A percentile compares a stretch with the other conserved stretches of the same genome.
Conservation (phyloP, 768 basidiomycete species). For the Calvatia gigantea region DNA sequence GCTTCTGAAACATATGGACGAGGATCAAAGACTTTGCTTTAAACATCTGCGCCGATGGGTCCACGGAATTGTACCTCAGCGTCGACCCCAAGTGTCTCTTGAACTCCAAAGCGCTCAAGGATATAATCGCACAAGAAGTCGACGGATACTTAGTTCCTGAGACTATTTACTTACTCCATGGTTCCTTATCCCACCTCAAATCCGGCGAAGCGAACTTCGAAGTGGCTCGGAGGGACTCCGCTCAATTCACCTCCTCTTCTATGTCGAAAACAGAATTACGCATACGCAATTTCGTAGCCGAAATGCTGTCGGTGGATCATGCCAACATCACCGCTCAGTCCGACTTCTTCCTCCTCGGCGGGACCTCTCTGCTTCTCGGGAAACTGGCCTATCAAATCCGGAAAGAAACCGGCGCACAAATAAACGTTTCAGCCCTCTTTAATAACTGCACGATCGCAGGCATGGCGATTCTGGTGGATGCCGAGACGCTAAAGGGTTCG, state of each 20-base stretch:
- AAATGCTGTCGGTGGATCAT: slow-evolving; percentile 28
- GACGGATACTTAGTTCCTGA: slow-evolving; percentile 40
- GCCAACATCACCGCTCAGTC: slow-evolving; percentile 27
- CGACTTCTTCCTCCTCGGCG: slow-evolving; percentile 42
- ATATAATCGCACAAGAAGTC: slow-evolving; percentile 21
- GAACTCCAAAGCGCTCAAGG: slow-evolving; percentile 19
- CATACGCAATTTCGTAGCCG: slow-evolving; percentile 34
- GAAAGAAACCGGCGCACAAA: slow-evolving; percentile 31
- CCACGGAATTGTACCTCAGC: slow-evolving; percentile 37
- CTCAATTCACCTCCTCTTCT: slow-evolving; percentile 17
- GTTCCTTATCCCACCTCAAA: slow-evolving; percentile 17
- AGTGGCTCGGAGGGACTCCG: slow-evolving; percentile 25
- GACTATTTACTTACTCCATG: slow-evolving; percentile 28
- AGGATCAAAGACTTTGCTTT: slow-evolving; percentile 33
- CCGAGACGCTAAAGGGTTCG: slow-evolving; percentile 14
- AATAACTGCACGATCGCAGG: slow-evolving; percentile 37
- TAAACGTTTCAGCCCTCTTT: slow-evolving; percentile 37
- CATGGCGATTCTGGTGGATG: slow-evolving; percentile 35
- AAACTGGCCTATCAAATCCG: slow-evolving; percentile 40
- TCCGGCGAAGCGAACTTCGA: slow-evolving; percentile 28
- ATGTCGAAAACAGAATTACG: slow-evolving; percentile 29
- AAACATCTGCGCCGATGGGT: slow-evolving; percentile 27
- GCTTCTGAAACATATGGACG: slow-evolving; percentile 23
- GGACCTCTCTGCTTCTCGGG: slow-evolving; percentile 44
- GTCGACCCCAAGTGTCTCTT: slow-evolving; percentile 16